A percentile compares a stretch with the other conserved stretches of the same genome.
These are phyloP conservation scores for Mycena albidolilacea DNA, from an alignment of 768 basidiomycete genomes.

Conservation along the genomic window DNA sequence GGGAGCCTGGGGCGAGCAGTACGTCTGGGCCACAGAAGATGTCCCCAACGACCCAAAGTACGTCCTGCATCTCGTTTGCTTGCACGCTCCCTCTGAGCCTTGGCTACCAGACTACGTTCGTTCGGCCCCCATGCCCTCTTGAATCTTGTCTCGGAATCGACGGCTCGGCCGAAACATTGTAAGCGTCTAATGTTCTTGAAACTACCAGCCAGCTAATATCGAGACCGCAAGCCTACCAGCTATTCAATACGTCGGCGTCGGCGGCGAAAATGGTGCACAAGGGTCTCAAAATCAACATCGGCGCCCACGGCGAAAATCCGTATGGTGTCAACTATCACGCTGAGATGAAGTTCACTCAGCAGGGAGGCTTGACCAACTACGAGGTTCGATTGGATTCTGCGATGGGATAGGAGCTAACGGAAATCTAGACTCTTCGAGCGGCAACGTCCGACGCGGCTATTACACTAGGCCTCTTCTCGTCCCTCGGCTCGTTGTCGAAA, in stretches of 20 bases:
- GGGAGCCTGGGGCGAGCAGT: slow-evolving; percentile 77
- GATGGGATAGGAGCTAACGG: background rate
- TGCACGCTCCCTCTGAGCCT: slow-evolving; percentile 7
- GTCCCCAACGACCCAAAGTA: slow-evolving; percentile 81
- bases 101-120: slow-evolving; percentile 64
- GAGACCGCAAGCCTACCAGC: slow-evolving; percentile 62
- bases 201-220: slow-evolving; percentile 20
- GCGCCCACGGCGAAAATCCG: slow-evolving; percentile 83
- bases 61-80: slow-evolving; percentile 28
- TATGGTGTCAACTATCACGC: slow-evolving; percentile 84
- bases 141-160: slow-evolving; percentile 72
- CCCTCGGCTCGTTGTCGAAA: slow-evolving; percentile 72
- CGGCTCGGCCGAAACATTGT: slow-evolving; percentile 73
- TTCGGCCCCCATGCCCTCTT: slow-evolving; percentile 78
- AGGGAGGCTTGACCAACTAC: slow-evolving; percentile 79
- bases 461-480: slow-evolving; percentile 73
- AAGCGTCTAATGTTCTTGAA: slow-evolving; percentile 39
- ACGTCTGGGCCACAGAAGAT: slow-evolving; percentile 76
- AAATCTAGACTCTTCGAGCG: slow-evolving; percentile 70
- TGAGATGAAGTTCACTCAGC: slow-evolving; percentile 76
- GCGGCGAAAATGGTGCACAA: slow-evolving; percentile 78
- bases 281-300: slow-evolving; percentile 75
- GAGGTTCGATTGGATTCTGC: slow-evolving; percentile 60
- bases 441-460: slow-evolving; percentile 77
- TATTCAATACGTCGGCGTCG: slow-evolving; percentile 80